Percentiles rank a stretch among this genome's conserved stretches.
Evolutionary conservation across 768 basidiomycete species (phyloP).

Genomic region (Cystoderma amianthinum): DNA sequence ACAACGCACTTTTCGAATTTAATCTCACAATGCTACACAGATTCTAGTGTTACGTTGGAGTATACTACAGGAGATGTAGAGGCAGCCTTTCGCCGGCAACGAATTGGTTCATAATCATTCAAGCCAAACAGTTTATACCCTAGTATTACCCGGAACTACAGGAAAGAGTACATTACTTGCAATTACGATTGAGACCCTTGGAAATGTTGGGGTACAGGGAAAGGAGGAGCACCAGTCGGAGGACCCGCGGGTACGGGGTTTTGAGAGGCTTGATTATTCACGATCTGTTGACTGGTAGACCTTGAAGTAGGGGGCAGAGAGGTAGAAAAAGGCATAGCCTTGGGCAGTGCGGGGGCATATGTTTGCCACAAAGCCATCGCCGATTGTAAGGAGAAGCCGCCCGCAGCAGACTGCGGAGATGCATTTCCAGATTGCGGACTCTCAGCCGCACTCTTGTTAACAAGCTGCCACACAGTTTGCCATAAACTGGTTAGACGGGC

Average conservation of each 20-base stretch:
- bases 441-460: slow-evolving; percentile 32
- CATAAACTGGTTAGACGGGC: slow-evolving; percentile 40
- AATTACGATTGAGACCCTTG: too few species aligned
- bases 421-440: slow-evolving; percentile 14
- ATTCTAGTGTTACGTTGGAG: slow-evolving; percentile 66
- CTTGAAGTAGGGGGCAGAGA: slow-evolving; percentile 9
- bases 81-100: slow-evolving; percentile 65
- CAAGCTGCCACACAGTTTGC: slow-evolving; percentile 34
- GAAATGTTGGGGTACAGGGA: too few species aligned
- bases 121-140: neutral
- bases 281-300: too few species aligned
- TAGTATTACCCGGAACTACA: neutral
- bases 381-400: slow-evolving; percentile 16
- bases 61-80: slow-evolving; percentile 74
- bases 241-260: too few species aligned
- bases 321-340: slow-evolving; percentile 2
- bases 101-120: slow-evolving; percentile 17
- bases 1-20: slow-evolving; percentile 62
- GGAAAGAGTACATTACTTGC: too few species aligned
- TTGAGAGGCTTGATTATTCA: too few species aligned
- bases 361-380: slow-evolving; percentile 31
- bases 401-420: slow-evolving; percentile 8
- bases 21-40: slow-evolving; percentile 76
- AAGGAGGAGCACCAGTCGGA: too few species aligned
- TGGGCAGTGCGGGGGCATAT: slow-evolving; percentile 31